Evolutionary conservation across 768 basidiomycete species (phyloP).

Genomic region (Lentinula boryana): DNA sequence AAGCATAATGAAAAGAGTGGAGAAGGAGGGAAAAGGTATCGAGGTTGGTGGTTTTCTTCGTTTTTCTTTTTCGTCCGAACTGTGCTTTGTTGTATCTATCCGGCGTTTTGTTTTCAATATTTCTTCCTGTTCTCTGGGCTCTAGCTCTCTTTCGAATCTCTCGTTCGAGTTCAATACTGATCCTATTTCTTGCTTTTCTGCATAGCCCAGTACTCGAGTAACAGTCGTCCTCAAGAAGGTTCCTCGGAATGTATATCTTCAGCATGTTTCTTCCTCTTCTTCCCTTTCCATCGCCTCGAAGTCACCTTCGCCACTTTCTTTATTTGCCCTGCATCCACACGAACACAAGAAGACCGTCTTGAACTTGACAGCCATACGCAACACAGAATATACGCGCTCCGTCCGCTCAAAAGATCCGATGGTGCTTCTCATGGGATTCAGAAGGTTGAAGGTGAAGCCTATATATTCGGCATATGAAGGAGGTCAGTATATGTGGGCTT

Average conservation of each 20-base stretch:
- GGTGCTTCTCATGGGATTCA: conserved; percentile 83
- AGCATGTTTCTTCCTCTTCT: not conserved
- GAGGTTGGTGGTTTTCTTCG: not conserved
- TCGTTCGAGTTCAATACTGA: not conserved
- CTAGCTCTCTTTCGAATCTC: not conserved
- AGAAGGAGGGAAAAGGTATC: not conserved
- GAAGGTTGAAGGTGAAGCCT: conserved; percentile 79
- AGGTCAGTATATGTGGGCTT: conserved; percentile 39
- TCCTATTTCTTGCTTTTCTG: not conserved
- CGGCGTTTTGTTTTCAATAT: no score
- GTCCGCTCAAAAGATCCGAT: conserved; percentile 95
- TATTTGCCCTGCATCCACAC: conserved; percentile 86
- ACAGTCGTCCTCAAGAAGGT: conserved; percentile 72
- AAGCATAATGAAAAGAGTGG: not conserved
- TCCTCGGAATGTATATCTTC: conserved; percentile 46
- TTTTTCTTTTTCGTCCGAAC: not conserved
- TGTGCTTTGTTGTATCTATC: no score
- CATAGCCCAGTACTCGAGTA: conserved; percentile 77
- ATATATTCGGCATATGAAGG: conserved; percentile 88
- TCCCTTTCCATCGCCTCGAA: conserved; percentile 9
- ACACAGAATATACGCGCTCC: conserved; percentile 87
- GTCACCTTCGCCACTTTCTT: conserved; percentile 44
- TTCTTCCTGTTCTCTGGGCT: not conserved
- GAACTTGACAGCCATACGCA: conserved; percentile 89
- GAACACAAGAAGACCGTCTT: conserved; percentile 94